Evolutionary conservation across 208 protist species (phyloP).

Genomic region (Spongospora subterranea): DNA sequence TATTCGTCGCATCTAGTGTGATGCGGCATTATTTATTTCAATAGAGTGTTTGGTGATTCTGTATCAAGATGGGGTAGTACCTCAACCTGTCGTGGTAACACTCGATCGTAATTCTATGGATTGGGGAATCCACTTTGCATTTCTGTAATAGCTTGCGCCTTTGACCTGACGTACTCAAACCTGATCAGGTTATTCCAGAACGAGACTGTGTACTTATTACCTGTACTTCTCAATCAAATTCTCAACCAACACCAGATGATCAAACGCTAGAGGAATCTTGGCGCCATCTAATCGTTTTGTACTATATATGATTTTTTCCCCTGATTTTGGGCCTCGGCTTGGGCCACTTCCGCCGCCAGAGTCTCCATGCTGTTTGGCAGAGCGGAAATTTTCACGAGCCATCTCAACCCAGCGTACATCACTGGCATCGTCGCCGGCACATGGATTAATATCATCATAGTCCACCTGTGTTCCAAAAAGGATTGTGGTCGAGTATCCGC

Average conservation of each 20-base stretch:
- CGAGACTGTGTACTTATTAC: too few relatives aligned
- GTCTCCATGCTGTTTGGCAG: too few relatives aligned
- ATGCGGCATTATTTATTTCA: too few relatives aligned
- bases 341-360: not conserved
- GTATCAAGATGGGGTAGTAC: too few relatives aligned
- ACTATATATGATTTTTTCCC: not conserved
- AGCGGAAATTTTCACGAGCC: not conserved
- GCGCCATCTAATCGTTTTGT: not conserved
- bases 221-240: not conserved
- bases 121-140: too few relatives aligned
- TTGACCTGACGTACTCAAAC: too few relatives aligned
- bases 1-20: too few relatives aligned
- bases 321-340: not conserved
- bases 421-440: not conserved
- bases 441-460: not conserved
- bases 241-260: not conserved
- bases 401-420: slow-evolving; percentile 44
- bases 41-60: too few relatives aligned
- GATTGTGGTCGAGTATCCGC: slow-evolving; percentile 1
- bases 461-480: not conserved
- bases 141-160: too few relatives aligned
- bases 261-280: slow-evolving; percentile 44
- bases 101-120: too few relatives aligned
- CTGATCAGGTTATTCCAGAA: too few relatives aligned
- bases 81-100: too few relatives aligned